Evolutionary conservation across 139 green algal genomes (phyloP).

Genomic region (Monoraphidium neglectum): DNA sequence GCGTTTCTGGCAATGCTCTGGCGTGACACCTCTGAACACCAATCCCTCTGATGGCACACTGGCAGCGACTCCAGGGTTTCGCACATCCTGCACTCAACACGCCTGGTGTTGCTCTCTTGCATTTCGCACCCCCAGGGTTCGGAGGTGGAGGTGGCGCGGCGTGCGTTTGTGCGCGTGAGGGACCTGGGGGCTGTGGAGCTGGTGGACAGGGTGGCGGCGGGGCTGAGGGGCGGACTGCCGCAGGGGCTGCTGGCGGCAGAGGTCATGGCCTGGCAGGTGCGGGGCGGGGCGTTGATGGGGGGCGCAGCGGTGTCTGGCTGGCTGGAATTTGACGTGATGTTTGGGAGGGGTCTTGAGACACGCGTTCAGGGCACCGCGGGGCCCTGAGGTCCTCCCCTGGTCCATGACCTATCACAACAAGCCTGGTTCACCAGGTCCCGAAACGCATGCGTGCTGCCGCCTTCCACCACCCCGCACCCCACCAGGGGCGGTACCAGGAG

Average conservation of each 20-base stretch:
- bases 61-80: too few relatives aligned
- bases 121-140: slow-evolving; percentile 46
- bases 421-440: too few relatives aligned
- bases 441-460: too few relatives aligned
- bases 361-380: too few relatives aligned
- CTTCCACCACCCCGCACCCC: too few relatives aligned
- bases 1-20: too few relatives aligned
- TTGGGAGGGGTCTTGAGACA: background rate
- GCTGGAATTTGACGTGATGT: background rate
- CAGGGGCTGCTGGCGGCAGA: slow-evolving; percentile 63
- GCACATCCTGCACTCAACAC: too few relatives aligned
- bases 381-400: too few relatives aligned
- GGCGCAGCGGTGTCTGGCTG: background rate
- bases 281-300: slow-evolving; percentile 16
- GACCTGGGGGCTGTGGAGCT: slow-evolving; percentile 77
- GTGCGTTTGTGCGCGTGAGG: slow-evolving; percentile 74
- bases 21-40: too few relatives aligned
- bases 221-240: slow-evolving; percentile 31
- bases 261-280: slow-evolving; percentile 73
- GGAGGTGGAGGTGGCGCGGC: slow-evolving; percentile 71
- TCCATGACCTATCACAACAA: too few relatives aligned
- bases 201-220: slow-evolving; percentile 57
- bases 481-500: slow-evolving; percentile 71
- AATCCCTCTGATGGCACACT: too few relatives aligned
- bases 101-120: too few relatives aligned